These are phyloP conservation scores for Seminavis robusta DNA, from an alignment of 108 stramenopile genomes.

Conservation along the genomic window DNA sequence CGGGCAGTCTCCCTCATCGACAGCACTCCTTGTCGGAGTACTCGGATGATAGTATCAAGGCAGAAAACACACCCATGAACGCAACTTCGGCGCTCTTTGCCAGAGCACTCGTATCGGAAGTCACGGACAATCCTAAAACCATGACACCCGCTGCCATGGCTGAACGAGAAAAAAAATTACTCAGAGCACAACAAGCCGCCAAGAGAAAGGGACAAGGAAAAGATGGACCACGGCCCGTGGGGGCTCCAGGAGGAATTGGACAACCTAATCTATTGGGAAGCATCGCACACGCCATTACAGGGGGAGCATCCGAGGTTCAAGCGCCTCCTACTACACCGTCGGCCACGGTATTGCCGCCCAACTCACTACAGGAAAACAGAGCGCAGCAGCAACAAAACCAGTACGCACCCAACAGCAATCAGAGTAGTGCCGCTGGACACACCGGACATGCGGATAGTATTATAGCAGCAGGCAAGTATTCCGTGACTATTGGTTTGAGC, in stretches of 20 bases:
- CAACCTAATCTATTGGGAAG: slow-evolving; percentile 35
- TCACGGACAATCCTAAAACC: slow-evolving; percentile 50
- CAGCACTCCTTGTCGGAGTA: no score
- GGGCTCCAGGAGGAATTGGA: slow-evolving; percentile 39
- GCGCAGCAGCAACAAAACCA: no score
- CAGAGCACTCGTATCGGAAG: slow-evolving; percentile 52
- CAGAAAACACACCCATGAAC: slow-evolving; percentile 14
- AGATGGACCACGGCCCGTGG: slow-evolving; percentile 23
- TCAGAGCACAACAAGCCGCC: slow-evolving; percentile 48
- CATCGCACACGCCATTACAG: slow-evolving; percentile 41
- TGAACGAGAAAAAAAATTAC: slow-evolving; percentile 42
- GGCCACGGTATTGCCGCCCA: slow-evolving; percentile 1
- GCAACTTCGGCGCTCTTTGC: slow-evolving; percentile 46
- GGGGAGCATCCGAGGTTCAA: no score
- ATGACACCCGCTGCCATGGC: slow-evolving; percentile 55
- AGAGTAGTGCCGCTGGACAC: no score
- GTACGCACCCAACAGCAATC: no score
- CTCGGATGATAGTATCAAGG: no score
- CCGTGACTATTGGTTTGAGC: slow-evolving; percentile 73
- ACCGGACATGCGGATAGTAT: neutral
- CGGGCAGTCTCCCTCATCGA: no score
- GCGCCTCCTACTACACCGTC: slow-evolving; percentile 7
- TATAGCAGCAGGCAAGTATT: slow-evolving; percentile 8
- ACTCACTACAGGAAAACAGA: neutral
- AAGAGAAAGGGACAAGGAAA: slow-evolving; percentile 9